These are phyloP conservation scores for Solanum peruvianum DNA, from an alignment of 257 asterid genomes.

Conservation along the genomic window DNA sequence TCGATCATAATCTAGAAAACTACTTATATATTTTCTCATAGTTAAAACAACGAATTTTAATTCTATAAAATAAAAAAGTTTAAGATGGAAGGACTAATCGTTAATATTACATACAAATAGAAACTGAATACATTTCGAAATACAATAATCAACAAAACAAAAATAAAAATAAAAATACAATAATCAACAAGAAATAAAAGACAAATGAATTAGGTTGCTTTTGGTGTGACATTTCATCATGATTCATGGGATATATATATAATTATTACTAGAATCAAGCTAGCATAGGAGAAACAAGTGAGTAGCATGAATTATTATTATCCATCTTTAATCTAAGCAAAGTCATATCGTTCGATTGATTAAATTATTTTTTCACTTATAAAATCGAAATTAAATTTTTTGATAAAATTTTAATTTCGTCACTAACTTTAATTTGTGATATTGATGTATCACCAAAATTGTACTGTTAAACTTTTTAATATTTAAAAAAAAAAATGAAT, in stretches of 20 bases:
- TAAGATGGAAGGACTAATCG: not conserved
- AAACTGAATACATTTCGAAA: not conserved
- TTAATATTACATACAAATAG: not conserved
- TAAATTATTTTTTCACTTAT: too few relatives aligned
- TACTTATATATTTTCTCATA: too few relatives aligned
- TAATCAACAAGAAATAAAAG: not conserved
- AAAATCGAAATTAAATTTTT: too few relatives aligned
- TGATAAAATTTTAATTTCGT: too few relatives aligned
- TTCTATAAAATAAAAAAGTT: not conserved
- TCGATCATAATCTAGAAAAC: too few relatives aligned
- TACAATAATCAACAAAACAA: not conserved
- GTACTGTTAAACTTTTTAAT: not conserved
- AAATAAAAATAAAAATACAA: not conserved
- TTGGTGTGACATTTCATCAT: not conserved
- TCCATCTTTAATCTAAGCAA: fast-evolving
- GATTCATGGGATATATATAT: not conserved
- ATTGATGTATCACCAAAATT: not conserved
- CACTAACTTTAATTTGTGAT: not conserved
- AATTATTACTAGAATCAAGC: not conserved
- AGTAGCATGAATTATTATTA: too few relatives aligned
- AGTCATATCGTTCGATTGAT: too few relatives aligned
- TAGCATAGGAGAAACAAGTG: too few relatives aligned
- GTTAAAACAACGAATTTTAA: too few relatives aligned
- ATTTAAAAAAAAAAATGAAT: not conserved
- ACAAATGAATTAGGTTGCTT: not conserved